phyloP scores from a whole-genome alignment of 768 basidiomycete genomes.

The Hydnomerulius pinastri region DNA sequence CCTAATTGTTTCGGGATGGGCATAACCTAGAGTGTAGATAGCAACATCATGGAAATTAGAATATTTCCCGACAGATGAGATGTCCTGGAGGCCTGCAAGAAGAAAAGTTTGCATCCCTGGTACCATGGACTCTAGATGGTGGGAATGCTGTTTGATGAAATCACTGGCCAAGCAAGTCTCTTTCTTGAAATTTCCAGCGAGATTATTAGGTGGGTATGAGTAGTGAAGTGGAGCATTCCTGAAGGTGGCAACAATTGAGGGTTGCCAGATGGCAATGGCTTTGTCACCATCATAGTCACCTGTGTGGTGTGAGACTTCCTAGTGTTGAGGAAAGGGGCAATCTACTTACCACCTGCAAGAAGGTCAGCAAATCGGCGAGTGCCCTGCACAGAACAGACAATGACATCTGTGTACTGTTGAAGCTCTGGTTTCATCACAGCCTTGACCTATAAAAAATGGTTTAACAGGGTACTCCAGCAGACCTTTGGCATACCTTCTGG shows the following conservation, averaged over 20 bases:
- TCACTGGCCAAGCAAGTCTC: neutral
- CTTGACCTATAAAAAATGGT: slow-evolving; percentile 42
- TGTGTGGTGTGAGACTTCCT: slow-evolving; percentile 14
- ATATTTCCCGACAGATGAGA: slow-evolving; percentile 53
- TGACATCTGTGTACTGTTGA: slow-evolving; percentile 53
- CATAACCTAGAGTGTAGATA: slow-evolving; percentile 55
- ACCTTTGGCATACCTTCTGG: slow-evolving; percentile 49
- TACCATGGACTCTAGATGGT: slow-evolving; percentile 10
- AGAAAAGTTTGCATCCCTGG: slow-evolving; percentile 49
- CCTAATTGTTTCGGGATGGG: slow-evolving; percentile 45
- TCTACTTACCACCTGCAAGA: slow-evolving; percentile 56
- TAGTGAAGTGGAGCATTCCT: slow-evolving; percentile 49
- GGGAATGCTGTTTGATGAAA: neutral
- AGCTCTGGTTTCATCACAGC: slow-evolving; percentile 56
- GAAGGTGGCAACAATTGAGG: slow-evolving; percentile 55
- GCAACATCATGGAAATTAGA: slow-evolving; percentile 57
- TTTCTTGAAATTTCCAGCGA: slow-evolving; percentile 41
- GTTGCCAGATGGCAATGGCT: slow-evolving; percentile 58
- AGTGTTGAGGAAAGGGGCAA: neutral
- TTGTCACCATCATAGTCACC: slow-evolving; percentile 78
- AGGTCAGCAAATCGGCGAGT: slow-evolving; percentile 55
- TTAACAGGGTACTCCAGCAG: neutral
- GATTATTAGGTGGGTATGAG: slow-evolving; percentile 48
- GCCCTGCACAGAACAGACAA: slow-evolving; percentile 57
- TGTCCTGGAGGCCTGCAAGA: slow-evolving; percentile 49